phyloP scores from a whole-genome alignment of 306 rosid species.

The Quercus robur region DNA sequence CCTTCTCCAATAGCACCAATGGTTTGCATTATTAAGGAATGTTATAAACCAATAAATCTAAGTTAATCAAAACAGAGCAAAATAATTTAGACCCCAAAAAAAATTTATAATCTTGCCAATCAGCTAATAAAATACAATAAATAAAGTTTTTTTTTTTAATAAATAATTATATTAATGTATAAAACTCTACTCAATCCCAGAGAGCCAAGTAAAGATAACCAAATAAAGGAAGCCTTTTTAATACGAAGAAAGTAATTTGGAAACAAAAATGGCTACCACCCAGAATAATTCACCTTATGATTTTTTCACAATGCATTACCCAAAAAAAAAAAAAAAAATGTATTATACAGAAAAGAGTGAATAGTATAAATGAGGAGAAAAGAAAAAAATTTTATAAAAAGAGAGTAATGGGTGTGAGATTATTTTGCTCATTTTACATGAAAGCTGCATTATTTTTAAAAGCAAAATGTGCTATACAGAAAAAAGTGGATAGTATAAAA shows the following conservation, averaged over 20 bases:
- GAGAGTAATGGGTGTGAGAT: neutral
- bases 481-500: neutral
- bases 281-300: neutral
- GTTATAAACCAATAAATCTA: no score
- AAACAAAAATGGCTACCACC: neutral
- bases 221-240: no score
- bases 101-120: neutral
- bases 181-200: no score
- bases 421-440: constrained; percentile 12
- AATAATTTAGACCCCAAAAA: no score
- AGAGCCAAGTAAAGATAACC: no score
- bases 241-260: no score
- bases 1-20: neutral
- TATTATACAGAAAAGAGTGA: neutral
- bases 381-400: neutral
- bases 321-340: neutral
- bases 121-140: neutral
- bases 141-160: no score
- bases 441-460: neutral
- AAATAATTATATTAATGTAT: no score
- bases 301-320: neutral
- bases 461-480: neutral
- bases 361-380: neutral
- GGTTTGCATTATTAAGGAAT: no score
- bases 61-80: no score